Evolutionary conservation across 1,284 basidiomycete species (phyloP), one percentile per base, ranked within the genome.

Genomic region (Cutaneotrichosporon arboriforme): DNA sequence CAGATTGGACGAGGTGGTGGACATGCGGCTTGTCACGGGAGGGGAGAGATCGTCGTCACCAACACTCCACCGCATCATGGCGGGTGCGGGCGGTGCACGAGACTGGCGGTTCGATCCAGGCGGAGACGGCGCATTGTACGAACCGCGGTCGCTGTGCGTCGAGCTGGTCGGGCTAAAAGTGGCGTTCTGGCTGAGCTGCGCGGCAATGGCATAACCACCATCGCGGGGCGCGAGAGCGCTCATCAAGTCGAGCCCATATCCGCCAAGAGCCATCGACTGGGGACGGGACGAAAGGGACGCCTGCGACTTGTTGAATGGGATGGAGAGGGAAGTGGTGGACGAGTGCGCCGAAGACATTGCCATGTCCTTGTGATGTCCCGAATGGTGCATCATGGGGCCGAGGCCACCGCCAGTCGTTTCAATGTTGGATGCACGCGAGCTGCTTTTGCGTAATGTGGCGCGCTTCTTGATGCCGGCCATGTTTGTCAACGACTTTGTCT

Each of bases 181-280:
- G 26, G 55, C 57, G 44, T 64, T 62, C 3, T 41, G 35, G 23
- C 61, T 66, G 53, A 74, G 62, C 53, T 61, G 58, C 7, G 74
- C 74, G 4, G 74, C 74, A 34, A 75, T 61, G 0, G 74, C 74
- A 59, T 75, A 75, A 9, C 74, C 74, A 18, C 74, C 74, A 51
- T 75, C 74, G 35, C 72, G 60, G 8, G 72, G 72, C 9, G 67
- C 71, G 2, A 74, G 56, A n/a, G 58, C 63, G 23, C 57, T 61
- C 14, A 74, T 44, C 46, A 73, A 66, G 47, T 74, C 72, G 22
- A 68, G 52, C 17, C 69, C 69, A 43, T 73, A 72, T 14, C 33
- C 40, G 21, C 49, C 42, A 5, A 48, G 20, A 52, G 65, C 68
- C 4, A 64, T 41, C 21, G 68, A 69, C 4, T 66, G 60, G 4